These are phyloP conservation scores for Pythium diclinum DNA, from an alignment of 352 stramenopile species.

Conservation along the genomic window DNA sequence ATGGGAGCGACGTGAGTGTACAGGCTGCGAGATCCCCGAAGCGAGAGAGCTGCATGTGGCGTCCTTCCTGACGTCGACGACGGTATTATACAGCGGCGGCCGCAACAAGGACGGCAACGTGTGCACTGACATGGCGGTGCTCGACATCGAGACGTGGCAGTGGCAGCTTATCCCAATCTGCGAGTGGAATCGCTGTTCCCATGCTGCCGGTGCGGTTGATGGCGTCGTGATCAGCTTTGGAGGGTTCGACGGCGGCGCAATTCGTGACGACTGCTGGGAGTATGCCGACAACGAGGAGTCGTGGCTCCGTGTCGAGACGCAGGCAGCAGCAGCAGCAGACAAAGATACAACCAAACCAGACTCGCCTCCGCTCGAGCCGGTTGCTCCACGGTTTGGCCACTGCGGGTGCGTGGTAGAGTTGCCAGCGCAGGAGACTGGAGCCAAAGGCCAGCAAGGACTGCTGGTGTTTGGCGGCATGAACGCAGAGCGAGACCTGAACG, in stretches of 20 bases:
- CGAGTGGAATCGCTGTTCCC: constrained; percentile 53
- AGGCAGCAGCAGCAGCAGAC: neutral
- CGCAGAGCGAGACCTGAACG: constrained; percentile 25
- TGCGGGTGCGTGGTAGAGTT: constrained; percentile 32
- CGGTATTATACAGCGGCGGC: constrained; percentile 46
- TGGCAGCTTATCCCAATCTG: constrained; percentile 57
- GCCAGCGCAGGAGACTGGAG: neutral
- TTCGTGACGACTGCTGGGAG: constrained; percentile 45
- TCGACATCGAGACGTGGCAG: constrained; percentile 35
- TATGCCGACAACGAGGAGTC: constrained; percentile 48
- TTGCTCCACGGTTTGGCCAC: constrained; percentile 44
- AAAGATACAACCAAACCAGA: constrained; percentile 2
- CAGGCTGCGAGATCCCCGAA: constrained; percentile 27
- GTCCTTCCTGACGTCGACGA: constrained; percentile 17
- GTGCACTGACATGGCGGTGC: constrained; percentile 55
- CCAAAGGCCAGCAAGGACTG: constrained; percentile 23
- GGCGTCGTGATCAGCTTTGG: constrained; percentile 45
- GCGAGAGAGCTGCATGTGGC: constrained; percentile 51
- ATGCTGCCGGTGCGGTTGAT: constrained; percentile 32
- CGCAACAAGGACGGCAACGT: constrained; percentile 49
- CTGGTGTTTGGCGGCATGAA: constrained; percentile 60
- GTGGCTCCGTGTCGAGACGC: constrained; percentile 28
- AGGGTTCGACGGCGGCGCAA: constrained; percentile 45
- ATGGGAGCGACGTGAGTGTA: constrained; percentile 35
- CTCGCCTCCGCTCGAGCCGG: neutral